phyloP scores from a whole-genome alignment of 2,329 filamentous ascomycete species.

The Lojkania enalia region DNA sequence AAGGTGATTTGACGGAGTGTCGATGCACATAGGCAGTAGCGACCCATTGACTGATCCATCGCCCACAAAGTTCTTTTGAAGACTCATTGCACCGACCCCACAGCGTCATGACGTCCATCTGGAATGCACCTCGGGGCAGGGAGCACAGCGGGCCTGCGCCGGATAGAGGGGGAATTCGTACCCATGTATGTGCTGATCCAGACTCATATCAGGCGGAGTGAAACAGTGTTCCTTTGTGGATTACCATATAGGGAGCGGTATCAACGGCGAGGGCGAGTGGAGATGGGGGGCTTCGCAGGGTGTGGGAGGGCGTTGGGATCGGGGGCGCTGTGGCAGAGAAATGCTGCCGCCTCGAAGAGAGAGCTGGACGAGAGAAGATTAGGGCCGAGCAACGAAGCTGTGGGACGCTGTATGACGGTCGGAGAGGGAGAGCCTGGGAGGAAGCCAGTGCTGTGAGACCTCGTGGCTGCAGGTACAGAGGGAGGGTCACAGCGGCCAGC shows the following conservation, averaged over 20 bases:
- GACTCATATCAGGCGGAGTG: constrained; percentile 45
- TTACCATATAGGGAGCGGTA: constrained; percentile 36
- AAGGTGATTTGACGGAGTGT: constrained; percentile 20
- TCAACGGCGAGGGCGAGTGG: constrained; percentile 23
- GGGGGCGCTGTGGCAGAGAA: constrained; percentile 26
- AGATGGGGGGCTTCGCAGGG: constrained; percentile 18
- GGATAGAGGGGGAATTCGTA: constrained; percentile 34
- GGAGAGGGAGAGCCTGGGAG: constrained; percentile 26
- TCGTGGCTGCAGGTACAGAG: constrained; percentile 38
- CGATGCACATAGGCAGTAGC: constrained; percentile 27
- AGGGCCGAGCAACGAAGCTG: constrained; percentile 30
- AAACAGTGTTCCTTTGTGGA: constrained; percentile 28
- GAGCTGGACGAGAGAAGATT: constrained; percentile 25
- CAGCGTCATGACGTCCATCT: constrained; percentile 13
- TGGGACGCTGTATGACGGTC: constrained; percentile 30
- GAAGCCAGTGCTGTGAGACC: constrained; percentile 34
- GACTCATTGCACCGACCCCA: constrained; percentile 18
- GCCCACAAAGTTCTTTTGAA: neutral
- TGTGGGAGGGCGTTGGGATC: constrained; percentile 17
- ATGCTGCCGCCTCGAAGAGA: constrained; percentile 14
- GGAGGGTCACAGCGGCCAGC: constrained; percentile 29
- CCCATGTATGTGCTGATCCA: constrained; percentile 48
- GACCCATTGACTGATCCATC: constrained; percentile 20
- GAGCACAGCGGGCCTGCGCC: constrained; percentile 9
- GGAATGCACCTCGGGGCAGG: constrained; percentile 10